Conservation (phyloP, 768 basidiomycete species). For the Tylopilus cervinicoccineus region DNA sequence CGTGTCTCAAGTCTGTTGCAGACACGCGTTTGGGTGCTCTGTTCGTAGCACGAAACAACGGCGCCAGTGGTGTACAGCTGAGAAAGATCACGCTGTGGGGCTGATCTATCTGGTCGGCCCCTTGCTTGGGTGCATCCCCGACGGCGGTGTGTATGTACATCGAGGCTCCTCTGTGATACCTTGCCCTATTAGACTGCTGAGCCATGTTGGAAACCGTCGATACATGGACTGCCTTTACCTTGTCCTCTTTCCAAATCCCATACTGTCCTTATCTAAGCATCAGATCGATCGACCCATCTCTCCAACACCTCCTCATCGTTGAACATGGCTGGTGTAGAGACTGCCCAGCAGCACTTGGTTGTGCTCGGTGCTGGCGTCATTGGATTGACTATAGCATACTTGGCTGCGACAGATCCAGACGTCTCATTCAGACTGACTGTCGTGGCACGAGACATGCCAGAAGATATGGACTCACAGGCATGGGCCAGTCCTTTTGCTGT, state of each 20-base stretch:
- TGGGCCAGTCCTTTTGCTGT: constrained; percentile 53
- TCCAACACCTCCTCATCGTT: not conserved
- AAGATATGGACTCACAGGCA: constrained; percentile 37
- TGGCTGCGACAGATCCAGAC: constrained; percentile 22
- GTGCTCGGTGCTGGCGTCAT: constrained; percentile 39
- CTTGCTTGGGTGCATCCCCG: not conserved
- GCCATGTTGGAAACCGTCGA: not conserved
- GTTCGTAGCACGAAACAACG: constrained; percentile 35
- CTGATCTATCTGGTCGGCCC: constrained; percentile 18
- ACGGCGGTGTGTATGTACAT: no score
- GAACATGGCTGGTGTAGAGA: constrained; percentile 12
- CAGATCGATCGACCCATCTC: not conserved
- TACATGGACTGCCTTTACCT: not conserved
- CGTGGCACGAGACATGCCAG: constrained; percentile 36
- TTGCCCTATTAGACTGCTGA: not conserved
- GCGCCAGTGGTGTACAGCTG: constrained; percentile 31
- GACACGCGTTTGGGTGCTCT: constrained; percentile 40
- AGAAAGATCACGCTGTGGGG: constrained; percentile 41
- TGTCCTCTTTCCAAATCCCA: not conserved
- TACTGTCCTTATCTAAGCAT: not conserved
- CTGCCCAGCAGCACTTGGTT: constrained; percentile 19
- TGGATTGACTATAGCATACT: constrained; percentile 36
- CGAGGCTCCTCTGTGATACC: not conserved
- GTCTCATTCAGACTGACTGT: constrained; percentile 23
- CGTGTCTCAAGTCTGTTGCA: constrained; percentile 9